Evolutionary conservation across 495 filamentous ascomycete genomes (phyloP).

Genomic region (Opeltia flavorubescens): DNA sequence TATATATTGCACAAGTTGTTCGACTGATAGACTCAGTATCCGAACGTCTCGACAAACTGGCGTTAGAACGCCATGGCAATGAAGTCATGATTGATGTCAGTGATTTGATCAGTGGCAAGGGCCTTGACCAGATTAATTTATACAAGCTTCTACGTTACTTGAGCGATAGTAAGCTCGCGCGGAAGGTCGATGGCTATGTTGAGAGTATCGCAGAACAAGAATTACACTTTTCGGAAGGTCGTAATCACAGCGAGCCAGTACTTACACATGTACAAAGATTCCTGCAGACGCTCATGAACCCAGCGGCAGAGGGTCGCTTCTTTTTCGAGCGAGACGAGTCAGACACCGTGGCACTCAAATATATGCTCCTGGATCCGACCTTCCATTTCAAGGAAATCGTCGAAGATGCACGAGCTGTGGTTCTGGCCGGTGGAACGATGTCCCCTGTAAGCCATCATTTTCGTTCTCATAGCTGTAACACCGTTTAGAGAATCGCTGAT

Average conservation of each 20-base stretch:
- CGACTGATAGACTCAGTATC: slow-evolving; percentile 65
- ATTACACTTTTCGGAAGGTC: slow-evolving; percentile 15
- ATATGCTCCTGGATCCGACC: slow-evolving; percentile 87
- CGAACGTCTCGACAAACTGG: slow-evolving; percentile 43
- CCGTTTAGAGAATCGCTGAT: slow-evolving; percentile 2
- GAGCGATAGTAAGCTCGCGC: slow-evolving; percentile 81
- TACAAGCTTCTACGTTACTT: slow-evolving; percentile 78
- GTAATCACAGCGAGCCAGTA: slow-evolving; percentile 39
- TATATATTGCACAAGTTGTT: slow-evolving; percentile 78
- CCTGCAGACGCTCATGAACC: slow-evolving; percentile 70
- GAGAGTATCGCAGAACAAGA: slow-evolving; percentile 39
- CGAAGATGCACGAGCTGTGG: slow-evolving; percentile 71
- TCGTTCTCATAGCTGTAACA: neutral
- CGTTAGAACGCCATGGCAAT: slow-evolving; percentile 16
- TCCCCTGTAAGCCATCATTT: slow-evolving; percentile 45
- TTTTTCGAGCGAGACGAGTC: slow-evolving; percentile 53
- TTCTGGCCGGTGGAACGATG: slow-evolving; percentile 94
- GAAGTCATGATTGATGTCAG: slow-evolving; percentile 55
- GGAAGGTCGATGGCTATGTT: slow-evolving; percentile 84
- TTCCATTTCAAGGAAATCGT: slow-evolving; percentile 84
- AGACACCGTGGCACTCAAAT: slow-evolving; percentile 52
- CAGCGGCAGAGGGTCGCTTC: slow-evolving; percentile 73
- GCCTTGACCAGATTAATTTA: slow-evolving; percentile 88
- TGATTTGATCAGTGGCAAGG: slow-evolving; percentile 65
- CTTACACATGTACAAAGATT: slow-evolving; percentile 78